Base-by-base conservation (phyloP, 139 green algal genomes). In the Parachlorella kessleri region DNA sequence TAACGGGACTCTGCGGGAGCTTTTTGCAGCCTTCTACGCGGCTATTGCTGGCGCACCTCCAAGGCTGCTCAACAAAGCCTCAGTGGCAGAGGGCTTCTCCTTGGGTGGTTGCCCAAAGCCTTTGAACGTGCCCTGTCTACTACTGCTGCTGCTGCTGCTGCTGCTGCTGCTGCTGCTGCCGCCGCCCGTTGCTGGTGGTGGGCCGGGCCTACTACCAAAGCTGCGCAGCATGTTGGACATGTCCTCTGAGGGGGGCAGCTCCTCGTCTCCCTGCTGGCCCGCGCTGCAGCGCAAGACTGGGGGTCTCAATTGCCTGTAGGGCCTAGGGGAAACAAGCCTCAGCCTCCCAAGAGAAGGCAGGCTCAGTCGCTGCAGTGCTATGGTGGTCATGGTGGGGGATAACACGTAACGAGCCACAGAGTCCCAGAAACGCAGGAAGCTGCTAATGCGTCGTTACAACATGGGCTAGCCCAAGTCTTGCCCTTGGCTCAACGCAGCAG, bases 41-140 rank as follows among this genome's bases (percentile, higher is more conserved):
- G 48, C 48, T 28, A 59, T 14, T 14, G 14, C 48, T 28, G 21
- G n/a, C 74, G 3, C 42, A 80, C 75, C 76, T 81, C 55, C 76
- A 21, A 81, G 55, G 7, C 42, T 81, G 30, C 53, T 76, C 30
- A 70, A 55, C 67, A 81, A 67, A 18, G 76, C 76, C 28, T 81
- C 76, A 9, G 68, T 66, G 18, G 76, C n/a, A 3, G 63, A 33
- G 9, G 63, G 71, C 32, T 59, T 59, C 65, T 48, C 4, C 38
- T 30, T 23, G 42, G 36, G 3, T 30, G 55, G 26, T 73, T 69
- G 6, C 75, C 75, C 42, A 80, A 80, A 18, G 24, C 75, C 66
- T 72, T 74, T 35, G 21, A 14, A 18, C 63, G 63, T 69, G 26
- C n/a, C n/a, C n/a, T n/a, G n/a, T n/a, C n/a, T 35, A 69, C 63